These are phyloP conservation scores for Leccinum solheimii DNA, from an alignment of 1,284 basidiomycete species.

Conservation along the genomic window DNA sequence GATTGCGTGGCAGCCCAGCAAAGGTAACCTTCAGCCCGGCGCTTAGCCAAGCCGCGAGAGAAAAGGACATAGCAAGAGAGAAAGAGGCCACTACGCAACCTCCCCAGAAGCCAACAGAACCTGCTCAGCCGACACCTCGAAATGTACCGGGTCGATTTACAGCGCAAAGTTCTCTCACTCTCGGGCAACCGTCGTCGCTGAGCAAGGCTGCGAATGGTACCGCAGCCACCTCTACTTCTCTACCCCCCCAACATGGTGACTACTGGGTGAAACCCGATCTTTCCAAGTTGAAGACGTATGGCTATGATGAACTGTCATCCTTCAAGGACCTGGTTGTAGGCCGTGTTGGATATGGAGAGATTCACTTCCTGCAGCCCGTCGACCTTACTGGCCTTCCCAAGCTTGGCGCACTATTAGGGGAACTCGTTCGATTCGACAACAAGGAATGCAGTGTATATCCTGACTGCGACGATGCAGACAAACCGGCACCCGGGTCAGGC, in stretches of 20 bases:
- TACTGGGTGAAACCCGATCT: slow-evolving; percentile 87
- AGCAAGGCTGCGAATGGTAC: slow-evolving; percentile 29
- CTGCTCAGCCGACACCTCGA: slow-evolving; percentile 44
- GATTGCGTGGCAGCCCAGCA: slow-evolving; percentile 40
- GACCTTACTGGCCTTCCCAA: slow-evolving; percentile 87
- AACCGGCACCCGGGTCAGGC: slow-evolving; percentile 80
- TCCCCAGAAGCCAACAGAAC: slow-evolving; percentile 26
- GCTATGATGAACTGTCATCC: slow-evolving; percentile 70
- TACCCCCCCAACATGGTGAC: slow-evolving; percentile 71
- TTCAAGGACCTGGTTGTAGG: slow-evolving; percentile 84
- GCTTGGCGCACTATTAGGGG: slow-evolving; percentile 83
- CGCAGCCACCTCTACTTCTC: slow-evolving; percentile 37
- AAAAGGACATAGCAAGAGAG: slow-evolving; percentile 71
- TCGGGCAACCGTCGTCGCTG: slow-evolving; percentile 25
- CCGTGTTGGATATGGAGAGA: slow-evolving; percentile 87
- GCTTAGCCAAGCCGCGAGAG: slow-evolving; percentile 68
- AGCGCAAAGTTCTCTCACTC: slow-evolving; percentile 40
- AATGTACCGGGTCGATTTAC: slow-evolving; percentile 50
- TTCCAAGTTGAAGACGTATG: slow-evolving; percentile 64
- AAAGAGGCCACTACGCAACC: slow-evolving; percentile 47
- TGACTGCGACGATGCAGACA: slow-evolving; percentile 77
- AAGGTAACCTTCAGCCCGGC: slow-evolving; percentile 74
- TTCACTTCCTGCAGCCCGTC: slow-evolving; percentile 89
- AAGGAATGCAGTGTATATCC: slow-evolving; percentile 95
- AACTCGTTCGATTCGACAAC: slow-evolving; percentile 86